Conservation (phyloP, 2,329 filamentous ascomycete genomes). For the Sporothrix humicola region DNA sequence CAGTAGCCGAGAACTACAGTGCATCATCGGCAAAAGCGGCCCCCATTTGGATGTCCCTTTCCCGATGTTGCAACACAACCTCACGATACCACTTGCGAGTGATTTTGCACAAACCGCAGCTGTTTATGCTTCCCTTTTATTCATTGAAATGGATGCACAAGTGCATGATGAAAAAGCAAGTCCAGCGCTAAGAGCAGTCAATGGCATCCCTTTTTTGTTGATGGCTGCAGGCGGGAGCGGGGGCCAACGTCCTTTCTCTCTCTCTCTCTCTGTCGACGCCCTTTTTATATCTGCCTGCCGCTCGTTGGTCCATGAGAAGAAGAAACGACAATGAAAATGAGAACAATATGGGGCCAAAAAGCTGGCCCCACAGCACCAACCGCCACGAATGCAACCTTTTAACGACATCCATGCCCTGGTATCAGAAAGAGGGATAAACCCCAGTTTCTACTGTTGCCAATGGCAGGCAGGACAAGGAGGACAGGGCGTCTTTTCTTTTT, state of each 20-base stretch:
- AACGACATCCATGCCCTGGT: not conserved
- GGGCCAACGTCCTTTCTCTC: not conserved
- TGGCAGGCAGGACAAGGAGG: not conserved
- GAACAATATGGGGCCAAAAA: conserved; percentile 14
- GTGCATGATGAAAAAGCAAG: not conserved
- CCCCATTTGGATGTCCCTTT: not conserved
- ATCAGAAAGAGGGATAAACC: not conserved
- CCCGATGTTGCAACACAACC: not conserved
- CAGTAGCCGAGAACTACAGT: not conserved
- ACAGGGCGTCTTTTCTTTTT: not conserved
- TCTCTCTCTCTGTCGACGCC: not conserved
- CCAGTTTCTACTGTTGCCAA: not conserved
- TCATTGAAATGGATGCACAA: too few relatives aligned
- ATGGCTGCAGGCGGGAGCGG: conserved; percentile 15
- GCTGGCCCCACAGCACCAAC: conserved; percentile 14
- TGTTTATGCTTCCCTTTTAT: too few relatives aligned
- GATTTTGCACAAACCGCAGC: not conserved
- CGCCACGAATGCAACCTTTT: not conserved
- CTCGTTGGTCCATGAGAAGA: conserved; percentile 13
- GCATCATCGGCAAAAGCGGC: not conserved
- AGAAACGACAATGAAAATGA: not conserved
- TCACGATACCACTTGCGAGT: too few relatives aligned
- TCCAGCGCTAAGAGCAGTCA: not conserved
- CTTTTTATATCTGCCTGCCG: conserved; percentile 2
- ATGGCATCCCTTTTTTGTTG: not conserved